phyloP scores from a whole-genome alignment of 2,329 filamentous ascomycete genomes.

The Epichloe typhina region DNA sequence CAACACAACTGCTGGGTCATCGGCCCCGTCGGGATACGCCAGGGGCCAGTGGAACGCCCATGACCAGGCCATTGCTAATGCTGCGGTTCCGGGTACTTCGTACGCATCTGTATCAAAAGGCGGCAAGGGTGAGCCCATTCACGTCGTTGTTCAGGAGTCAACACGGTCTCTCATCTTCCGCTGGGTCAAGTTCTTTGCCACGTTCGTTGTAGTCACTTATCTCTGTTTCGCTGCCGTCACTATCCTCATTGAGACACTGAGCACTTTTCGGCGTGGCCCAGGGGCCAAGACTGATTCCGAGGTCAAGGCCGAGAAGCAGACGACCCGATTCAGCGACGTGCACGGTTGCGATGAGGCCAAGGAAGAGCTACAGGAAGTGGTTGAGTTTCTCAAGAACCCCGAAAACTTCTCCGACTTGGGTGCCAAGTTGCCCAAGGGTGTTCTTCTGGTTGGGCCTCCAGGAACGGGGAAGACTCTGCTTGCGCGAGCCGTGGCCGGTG shows the following conservation, averaged over 20 bases:
- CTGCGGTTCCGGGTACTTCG: conserved; percentile 11
- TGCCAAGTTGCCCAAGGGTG: conserved; percentile 93
- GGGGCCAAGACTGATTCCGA: conserved; percentile 63
- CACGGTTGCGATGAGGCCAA: conserved; percentile 97
- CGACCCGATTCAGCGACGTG: conserved; percentile 79
- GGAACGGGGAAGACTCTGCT: conserved; percentile 96
- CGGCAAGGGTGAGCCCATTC: conserved; percentile 71
- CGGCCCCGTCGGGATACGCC: conserved; percentile 10
- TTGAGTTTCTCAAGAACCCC: conserved; percentile 89
- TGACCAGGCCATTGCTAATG: conserved; percentile 18
- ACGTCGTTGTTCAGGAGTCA: conserved; percentile 91
- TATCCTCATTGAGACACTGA: conserved; percentile 69
- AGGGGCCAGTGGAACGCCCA: conserved; percentile 17
- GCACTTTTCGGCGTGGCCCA: conserved; percentile 60
- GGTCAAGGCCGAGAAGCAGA: conserved; percentile 86
- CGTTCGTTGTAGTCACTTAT: conserved; percentile 69
- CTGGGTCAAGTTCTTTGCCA: conserved; percentile 77
- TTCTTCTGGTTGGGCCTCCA: conserved; percentile 85
- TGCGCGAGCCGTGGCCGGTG: conserved; percentile 87
- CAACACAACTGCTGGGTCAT: conserved; percentile 13
- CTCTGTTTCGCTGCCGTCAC: conserved; percentile 67
- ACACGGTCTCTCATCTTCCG: conserved; percentile 68
- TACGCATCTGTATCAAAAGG: conserved; percentile 34
- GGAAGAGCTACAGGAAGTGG: conserved; percentile 91
- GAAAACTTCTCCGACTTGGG: conserved; percentile 88